Evolutionary conservation across 192 early-diverging fungal genomes (phyloP).

Genomic region (Backusella circina): DNA sequence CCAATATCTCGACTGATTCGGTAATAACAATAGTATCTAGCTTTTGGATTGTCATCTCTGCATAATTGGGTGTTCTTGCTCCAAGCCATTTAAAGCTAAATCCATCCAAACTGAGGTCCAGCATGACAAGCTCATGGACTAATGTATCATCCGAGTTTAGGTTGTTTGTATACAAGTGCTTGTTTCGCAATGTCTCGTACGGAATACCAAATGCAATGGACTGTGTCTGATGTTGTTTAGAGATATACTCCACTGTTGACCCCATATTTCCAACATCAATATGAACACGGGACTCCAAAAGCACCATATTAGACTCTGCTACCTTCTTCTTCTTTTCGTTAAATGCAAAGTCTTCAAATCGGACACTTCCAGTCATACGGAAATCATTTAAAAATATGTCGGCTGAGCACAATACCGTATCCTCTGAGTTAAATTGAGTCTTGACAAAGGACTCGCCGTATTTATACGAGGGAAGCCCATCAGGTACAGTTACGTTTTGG

Average conservation of each 20-base stretch:
- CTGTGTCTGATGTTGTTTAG: neutral
- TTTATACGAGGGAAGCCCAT: conserved; percentile 43
- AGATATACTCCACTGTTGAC: conserved; percentile 55
- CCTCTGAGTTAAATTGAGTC: conserved; percentile 54
- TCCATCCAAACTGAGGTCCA: conserved; percentile 39
- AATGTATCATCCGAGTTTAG: conserved; percentile 27
- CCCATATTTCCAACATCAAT: conserved; percentile 52
- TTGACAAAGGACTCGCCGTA: conserved; percentile 46
- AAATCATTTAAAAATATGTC: conserved; percentile 57
- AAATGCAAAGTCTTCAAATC: conserved; percentile 48
- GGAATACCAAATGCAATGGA: conserved; percentile 60
- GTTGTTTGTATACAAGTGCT: conserved; percentile 12
- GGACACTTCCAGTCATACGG: conserved; percentile 44
- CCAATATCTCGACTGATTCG: conserved; percentile 69
- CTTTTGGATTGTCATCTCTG: conserved; percentile 39
- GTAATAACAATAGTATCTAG: conserved; percentile 57
- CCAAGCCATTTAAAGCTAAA: conserved; percentile 47
- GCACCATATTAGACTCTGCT: conserved; percentile 41
- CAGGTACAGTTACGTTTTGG: conserved; percentile 69
- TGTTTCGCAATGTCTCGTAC: conserved; percentile 32
- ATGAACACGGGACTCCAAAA: conserved; percentile 50
- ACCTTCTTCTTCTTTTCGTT: conserved; percentile 42
- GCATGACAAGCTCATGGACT: conserved; percentile 45
- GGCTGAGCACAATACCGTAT: conserved; percentile 59
- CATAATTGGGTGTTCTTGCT: conserved; percentile 44